Evolutionary conservation across 2,329 filamentous ascomycete genomes (phyloP), one percentile per base, ranked within the genome.

Genomic region (Fusarium tanahbumbuense): DNA sequence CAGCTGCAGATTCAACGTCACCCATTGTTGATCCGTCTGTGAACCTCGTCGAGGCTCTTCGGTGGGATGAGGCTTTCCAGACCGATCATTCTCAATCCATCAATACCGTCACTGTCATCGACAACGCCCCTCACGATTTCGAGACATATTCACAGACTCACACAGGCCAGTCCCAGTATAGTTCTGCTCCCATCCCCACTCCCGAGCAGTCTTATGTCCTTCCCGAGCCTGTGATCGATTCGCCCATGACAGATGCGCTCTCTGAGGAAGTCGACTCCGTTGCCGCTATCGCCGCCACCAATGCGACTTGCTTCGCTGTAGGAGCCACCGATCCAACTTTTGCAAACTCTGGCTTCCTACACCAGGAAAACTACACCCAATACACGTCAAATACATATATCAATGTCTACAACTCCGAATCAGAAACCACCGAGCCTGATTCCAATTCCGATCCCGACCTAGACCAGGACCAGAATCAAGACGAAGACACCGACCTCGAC

Each of bases 31-130:
- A 50, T 47, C 47, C 61, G 22, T 63, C 69, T 34, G 30, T 57
- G 34, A 56, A 57, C 50, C 48, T 45, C 30, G 56, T 61, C 56
- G 72, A 67, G 34, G 42, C 53, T 49, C 53, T 65, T 45, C 37
- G 60, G 42, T 64, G 63, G 67, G 67, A 74, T 57, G 73, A 74
- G 55, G 46, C 64, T 42, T 67, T 70, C 44, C 60, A 75, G 37
- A 50, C 66, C 63, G 66, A 64, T 48, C 58, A 55, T 56, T 48
- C 56, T 32, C 40, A 70, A 47, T 40, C 53, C 42, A 37, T 40
- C 47, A 37, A 69, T 46, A 30, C 42, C 48, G 13, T 53, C 56
- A 49, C 60, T 47, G 47, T 50, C 40, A 50, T 30, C 25, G 22
- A 54, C 57, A 47, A 65, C 56, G 44, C 53, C 45, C 40, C 46